phyloP scores from a whole-genome alignment of 257 asterid species.

The Ballota nigra region DNA sequence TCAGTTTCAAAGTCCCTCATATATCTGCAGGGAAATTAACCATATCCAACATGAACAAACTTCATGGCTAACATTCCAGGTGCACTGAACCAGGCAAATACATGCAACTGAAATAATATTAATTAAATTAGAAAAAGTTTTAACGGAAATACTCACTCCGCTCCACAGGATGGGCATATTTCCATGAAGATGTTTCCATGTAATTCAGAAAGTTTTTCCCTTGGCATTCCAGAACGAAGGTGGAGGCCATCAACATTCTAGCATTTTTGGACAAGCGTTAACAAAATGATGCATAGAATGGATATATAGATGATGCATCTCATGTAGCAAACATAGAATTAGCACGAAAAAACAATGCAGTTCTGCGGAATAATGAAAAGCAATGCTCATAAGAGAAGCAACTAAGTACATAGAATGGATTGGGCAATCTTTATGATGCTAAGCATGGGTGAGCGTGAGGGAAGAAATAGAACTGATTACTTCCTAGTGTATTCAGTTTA shows the following conservation, averaged over 20 bases:
- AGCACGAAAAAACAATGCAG: background rate
- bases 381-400: constrained; percentile 1
- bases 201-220: constrained; percentile 85
- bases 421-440: background rate
- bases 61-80: constrained; percentile 15
- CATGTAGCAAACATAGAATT: background rate
- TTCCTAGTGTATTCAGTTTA: background rate
- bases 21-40: constrained; percentile 55
- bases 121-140: background rate
- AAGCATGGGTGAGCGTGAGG: background rate
- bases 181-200: constrained; percentile 96
- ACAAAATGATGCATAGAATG: constrained; percentile 8
- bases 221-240: constrained; percentile 91
- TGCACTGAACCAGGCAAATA: constrained; percentile 10
- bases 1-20: constrained; percentile 90
- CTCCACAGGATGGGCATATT: constrained; percentile 75
- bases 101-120: background rate
- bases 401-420: background rate
- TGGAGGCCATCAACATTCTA: constrained; percentile 96
- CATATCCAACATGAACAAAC: constrained; percentile 24
- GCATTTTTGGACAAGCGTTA: constrained; percentile 26
- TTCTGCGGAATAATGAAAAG: constrained; percentile 7
- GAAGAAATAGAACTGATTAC: constrained; percentile 5
- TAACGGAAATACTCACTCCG: constrained; percentile 59
- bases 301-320: constrained; percentile 16